phyloP scores from a whole-genome alignment of 441 rosid species.

The Pelargonium australe region DNA sequence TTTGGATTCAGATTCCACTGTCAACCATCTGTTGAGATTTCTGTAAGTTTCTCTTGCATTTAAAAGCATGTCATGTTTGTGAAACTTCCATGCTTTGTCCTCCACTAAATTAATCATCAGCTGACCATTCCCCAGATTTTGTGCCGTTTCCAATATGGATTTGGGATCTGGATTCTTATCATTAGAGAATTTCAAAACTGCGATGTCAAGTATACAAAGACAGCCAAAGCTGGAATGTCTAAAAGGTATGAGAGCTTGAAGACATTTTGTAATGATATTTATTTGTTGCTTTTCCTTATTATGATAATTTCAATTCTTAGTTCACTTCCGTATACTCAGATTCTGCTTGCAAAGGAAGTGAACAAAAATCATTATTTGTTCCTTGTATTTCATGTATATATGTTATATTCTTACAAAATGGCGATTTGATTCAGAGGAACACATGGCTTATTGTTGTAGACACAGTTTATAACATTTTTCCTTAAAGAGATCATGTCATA shows the following conservation, averaged over 20 bases:
- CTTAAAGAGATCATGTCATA: too few relatives aligned
- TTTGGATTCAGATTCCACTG: slow-evolving; percentile 43
- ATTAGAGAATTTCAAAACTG: slow-evolving; percentile 70
- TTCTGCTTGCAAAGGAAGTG: too few relatives aligned
- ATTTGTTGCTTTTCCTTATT: not conserved
- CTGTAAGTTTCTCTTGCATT: slow-evolving; percentile 48
- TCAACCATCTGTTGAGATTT: slow-evolving; percentile 56
- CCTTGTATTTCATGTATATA: too few relatives aligned
- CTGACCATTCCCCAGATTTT: slow-evolving; percentile 45
- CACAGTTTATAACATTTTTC: too few relatives aligned
- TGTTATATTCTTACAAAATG: too few relatives aligned
- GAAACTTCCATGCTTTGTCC: slow-evolving; percentile 12
- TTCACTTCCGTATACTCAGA: too few relatives aligned
- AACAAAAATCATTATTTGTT: too few relatives aligned
- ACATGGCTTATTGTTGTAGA: too few relatives aligned
- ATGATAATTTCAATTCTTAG: too few relatives aligned
- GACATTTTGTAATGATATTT: not conserved
- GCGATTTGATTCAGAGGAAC: too few relatives aligned
- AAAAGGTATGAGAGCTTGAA: slow-evolving; percentile 42
- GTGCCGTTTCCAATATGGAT: slow-evolving; percentile 63
- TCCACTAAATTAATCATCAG: slow-evolving; percentile 23
- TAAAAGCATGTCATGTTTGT: slow-evolving; percentile 12
- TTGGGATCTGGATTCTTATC: slow-evolving; percentile 62
- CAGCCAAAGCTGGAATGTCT: slow-evolving; percentile 75
- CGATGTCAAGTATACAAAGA: slow-evolving; percentile 58